phyloP scores from a whole-genome alignment of 106 monocot species.

The Posidonia australis region DNA sequence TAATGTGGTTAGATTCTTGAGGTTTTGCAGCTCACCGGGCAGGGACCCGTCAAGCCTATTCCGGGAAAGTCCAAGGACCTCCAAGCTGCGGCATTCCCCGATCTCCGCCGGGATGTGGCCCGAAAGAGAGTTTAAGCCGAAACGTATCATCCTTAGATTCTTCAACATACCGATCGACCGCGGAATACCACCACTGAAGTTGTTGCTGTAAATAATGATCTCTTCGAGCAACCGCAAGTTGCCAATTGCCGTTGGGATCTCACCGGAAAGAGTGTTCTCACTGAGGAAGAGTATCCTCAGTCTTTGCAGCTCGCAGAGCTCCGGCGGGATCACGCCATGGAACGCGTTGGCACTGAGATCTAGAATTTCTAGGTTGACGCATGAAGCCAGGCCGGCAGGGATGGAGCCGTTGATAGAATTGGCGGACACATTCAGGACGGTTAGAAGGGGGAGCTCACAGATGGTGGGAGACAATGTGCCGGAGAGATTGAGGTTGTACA shows the following conservation, averaged over 20 bases:
- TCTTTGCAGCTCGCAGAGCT: conserved; percentile 43
- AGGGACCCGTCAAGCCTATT: conserved; percentile 54
- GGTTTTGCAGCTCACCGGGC: conserved; percentile 58
- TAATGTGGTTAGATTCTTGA: conserved; percentile 39
- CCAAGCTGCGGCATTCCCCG: conserved; percentile 41
- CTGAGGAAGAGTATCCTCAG: conserved; percentile 55
- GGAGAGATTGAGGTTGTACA: conserved; percentile 64
- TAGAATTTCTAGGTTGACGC: conserved; percentile 40
- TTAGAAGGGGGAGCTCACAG: conserved; percentile 41
- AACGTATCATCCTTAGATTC: conserved; percentile 47
- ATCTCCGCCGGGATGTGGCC: conserved; percentile 72
- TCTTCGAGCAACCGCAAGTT: conserved; percentile 43
- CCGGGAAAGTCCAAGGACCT: conserved; percentile 73
- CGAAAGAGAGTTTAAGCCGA: conserved; percentile 66
- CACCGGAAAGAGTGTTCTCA: conserved; percentile 69
- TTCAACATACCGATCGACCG: conserved; percentile 59
- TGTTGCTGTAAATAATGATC: conserved; percentile 69
- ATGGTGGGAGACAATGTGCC: conserved; percentile 56
- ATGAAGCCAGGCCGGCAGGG: conserved; percentile 58
- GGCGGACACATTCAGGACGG: conserved; percentile 61
- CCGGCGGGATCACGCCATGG: conserved; percentile 51
- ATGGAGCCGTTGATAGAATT: conserved; percentile 70
- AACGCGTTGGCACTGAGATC: conserved; percentile 67
- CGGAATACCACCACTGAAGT: conserved; percentile 62
- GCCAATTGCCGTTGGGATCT: conserved; percentile 69